These are phyloP conservation scores for Pestalotiopsis sp. DNA, from an alignment of 2,329 filamentous ascomycete genomes.

Conservation along the genomic window DNA sequence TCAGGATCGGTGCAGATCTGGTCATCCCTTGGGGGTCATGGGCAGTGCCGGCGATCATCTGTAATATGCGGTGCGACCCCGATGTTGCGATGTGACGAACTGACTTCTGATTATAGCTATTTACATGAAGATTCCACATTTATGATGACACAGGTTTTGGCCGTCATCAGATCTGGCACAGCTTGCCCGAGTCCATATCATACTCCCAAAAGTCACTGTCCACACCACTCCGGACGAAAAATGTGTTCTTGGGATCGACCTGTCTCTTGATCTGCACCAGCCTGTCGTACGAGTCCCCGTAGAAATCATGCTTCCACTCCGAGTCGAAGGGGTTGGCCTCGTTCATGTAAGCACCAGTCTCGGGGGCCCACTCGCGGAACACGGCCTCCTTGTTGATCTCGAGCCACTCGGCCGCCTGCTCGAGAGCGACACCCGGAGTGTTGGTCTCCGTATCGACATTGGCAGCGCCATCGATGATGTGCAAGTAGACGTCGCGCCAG, in stretches of 20 bases:
- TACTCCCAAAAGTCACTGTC: constrained; percentile 2
- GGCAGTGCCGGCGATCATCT: too few species aligned
- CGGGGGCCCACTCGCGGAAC: constrained; percentile 1
- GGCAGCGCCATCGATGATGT: background rate
- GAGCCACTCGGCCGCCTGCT: background rate
- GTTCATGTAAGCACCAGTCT: constrained; percentile 34
- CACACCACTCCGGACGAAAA: background rate
- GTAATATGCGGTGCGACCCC: too few species aligned
- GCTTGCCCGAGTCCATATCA: constrained; percentile 2
- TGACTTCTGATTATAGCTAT: background rate
- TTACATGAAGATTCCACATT: background rate
- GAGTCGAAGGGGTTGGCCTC: constrained; percentile 40
- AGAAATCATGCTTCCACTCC: constrained; percentile 35
- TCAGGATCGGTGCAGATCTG: background rate
- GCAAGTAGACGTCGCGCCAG: constrained; percentile 6
- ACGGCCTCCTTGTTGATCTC: constrained; percentile 6
- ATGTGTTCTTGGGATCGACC: constrained; percentile 35
- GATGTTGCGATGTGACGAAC: background rate
- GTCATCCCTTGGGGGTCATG: background rate
- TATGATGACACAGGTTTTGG: background rate
- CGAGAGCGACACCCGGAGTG: background rate
- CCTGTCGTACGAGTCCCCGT: constrained; percentile 34
- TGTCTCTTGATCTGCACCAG: constrained; percentile 42
- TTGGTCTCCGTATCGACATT: background rate
- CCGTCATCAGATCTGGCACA: background rate